Percentiles rank a stretch among this genome's conserved stretches.
Evolutionary conservation across 2,329 filamentous ascomycete genomes (phyloP).

Genomic region (Claviceps quebecensis): DNA sequence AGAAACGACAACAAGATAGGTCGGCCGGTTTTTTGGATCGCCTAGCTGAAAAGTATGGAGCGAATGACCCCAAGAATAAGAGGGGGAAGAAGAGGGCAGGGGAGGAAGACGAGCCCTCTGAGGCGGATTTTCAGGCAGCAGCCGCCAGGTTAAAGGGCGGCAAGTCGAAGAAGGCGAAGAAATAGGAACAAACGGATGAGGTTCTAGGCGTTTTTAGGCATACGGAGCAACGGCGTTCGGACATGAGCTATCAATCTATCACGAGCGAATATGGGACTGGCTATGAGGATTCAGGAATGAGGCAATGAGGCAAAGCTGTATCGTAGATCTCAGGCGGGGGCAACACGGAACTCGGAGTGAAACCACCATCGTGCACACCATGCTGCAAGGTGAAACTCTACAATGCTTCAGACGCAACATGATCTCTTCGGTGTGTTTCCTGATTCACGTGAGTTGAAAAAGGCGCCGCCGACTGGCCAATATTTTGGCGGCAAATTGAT

Average conservation of each 20-base stretch:
- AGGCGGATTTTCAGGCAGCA: constrained; percentile 46
- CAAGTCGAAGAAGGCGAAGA: constrained; percentile 9
- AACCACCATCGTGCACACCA: not conserved
- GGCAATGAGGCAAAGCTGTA: not conserved
- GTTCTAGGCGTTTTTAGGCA: not conserved
- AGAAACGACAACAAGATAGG: constrained; percentile 52
- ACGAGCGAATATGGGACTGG: not conserved
- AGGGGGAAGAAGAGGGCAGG: constrained; percentile 39
- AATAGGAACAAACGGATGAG: not conserved
- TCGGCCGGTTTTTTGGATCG: constrained; percentile 51
- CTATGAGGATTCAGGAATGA: not conserved
- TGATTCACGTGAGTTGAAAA: no score
- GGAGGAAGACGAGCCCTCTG: constrained; percentile 47
- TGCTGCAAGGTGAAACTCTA: not conserved
- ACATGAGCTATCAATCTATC: not conserved
- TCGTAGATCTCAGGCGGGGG: not conserved
- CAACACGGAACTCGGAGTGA: not conserved
- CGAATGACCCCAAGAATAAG: constrained; percentile 26
- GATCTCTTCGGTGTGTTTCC: no score
- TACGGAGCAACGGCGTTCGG: not conserved
- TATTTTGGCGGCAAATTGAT: no score
- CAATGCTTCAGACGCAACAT: no score
- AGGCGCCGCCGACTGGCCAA: no score
- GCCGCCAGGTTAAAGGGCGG: constrained; percentile 30
- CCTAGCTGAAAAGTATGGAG: constrained; percentile 63